Percentiles rank a stretch among this genome's conserved stretches.
Evolutionary conservation across 2,329 filamentous ascomycete genomes (phyloP).

Genomic region (Aspergillus tanneri): DNA sequence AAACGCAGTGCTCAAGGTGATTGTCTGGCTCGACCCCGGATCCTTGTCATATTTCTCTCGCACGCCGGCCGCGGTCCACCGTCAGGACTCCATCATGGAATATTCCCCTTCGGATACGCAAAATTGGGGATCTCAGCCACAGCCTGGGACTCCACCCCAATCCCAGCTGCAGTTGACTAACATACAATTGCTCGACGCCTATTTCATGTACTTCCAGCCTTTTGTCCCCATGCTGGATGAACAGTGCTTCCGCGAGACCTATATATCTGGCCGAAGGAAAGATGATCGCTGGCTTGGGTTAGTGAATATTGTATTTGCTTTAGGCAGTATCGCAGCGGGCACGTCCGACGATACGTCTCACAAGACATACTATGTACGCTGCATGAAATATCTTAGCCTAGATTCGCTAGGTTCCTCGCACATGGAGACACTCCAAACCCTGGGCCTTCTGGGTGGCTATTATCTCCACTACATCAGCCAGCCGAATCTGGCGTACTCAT

Average conservation of each 20-base stretch:
- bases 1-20: constrained; percentile 71
- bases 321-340: constrained; percentile 69
- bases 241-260: constrained; percentile 65
- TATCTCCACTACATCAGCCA: constrained; percentile 77
- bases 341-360: constrained; percentile 64
- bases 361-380: constrained; percentile 67
- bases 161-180: constrained; percentile 60
- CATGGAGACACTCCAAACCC: constrained; percentile 70
- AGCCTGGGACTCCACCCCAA: constrained; percentile 48
- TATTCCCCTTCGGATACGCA: constrained; percentile 21
- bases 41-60: constrained; percentile 50
- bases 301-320: constrained; percentile 73
- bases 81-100: constrained; percentile 18
- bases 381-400: constrained; percentile 65
- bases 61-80: constrained; percentile 29
- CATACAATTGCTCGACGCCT: constrained; percentile 69
- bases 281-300: constrained; percentile 71
- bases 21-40: constrained; percentile 56
- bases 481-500: constrained; percentile 72
- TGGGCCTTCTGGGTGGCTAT: constrained; percentile 70
- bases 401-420: constrained; percentile 69
- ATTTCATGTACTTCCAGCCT: constrained; percentile 70
- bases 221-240: constrained; percentile 75
- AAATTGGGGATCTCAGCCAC: constrained; percentile 31
- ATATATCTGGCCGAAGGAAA: constrained; percentile 60